A percentile compares a stretch with the other conserved stretches of the same genome.
Evolutionary conservation across 495 filamentous ascomycete species (phyloP).

Genomic region (Clavariopsis aquatica): DNA sequence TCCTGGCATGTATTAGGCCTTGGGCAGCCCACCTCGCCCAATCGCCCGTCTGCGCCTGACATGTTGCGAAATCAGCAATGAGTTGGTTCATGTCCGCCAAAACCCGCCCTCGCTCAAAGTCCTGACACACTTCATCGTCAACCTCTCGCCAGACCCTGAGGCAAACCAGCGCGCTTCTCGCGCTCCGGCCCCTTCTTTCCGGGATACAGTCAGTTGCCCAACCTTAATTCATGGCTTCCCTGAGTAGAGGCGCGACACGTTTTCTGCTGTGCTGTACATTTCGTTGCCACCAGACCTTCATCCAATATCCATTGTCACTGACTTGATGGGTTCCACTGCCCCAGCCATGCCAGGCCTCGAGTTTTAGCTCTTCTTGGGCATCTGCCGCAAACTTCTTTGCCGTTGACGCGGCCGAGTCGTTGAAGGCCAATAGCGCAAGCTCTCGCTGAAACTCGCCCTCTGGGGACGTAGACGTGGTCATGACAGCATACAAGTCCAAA

Average conservation of each 20-base stretch:
- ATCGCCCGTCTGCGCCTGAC: slow-evolving; percentile 31
- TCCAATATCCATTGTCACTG: slow-evolving; percentile 25
- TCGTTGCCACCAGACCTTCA: slow-evolving; percentile 56
- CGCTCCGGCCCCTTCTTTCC: slow-evolving; percentile 2
- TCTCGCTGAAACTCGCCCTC: slow-evolving; percentile 67
- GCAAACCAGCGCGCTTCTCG: slow-evolving; percentile 14
- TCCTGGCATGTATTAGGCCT: slow-evolving; percentile 13
- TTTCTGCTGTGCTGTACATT: slow-evolving; percentile 75
- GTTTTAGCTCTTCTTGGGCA: slow-evolving; percentile 52
- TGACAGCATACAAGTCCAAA: slow-evolving; percentile 69
- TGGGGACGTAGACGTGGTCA: slow-evolving; percentile 64
- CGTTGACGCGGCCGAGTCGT: slow-evolving; percentile 48
- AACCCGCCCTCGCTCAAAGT: slow-evolving; percentile 10
- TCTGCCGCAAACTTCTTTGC: slow-evolving; percentile 56
- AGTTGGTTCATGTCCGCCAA: slow-evolving; percentile 16
- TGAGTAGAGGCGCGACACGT: slow-evolving; percentile 81
- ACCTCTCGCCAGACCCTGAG: slow-evolving; percentile 9
- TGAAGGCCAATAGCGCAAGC: slow-evolving; percentile 67
- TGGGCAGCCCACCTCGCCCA: slow-evolving; percentile 37
- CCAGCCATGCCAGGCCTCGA: slow-evolving; percentile 56
- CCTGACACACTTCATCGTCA: slow-evolving; percentile 15
- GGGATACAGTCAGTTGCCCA: neutral
- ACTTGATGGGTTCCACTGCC: slow-evolving; percentile 14
- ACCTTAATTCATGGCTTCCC: slow-evolving; percentile 57
- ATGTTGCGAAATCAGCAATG: slow-evolving; percentile 29